phyloP scores from a whole-genome alignment of 257 asterid species.

The Scutellaria barbata region DNA sequence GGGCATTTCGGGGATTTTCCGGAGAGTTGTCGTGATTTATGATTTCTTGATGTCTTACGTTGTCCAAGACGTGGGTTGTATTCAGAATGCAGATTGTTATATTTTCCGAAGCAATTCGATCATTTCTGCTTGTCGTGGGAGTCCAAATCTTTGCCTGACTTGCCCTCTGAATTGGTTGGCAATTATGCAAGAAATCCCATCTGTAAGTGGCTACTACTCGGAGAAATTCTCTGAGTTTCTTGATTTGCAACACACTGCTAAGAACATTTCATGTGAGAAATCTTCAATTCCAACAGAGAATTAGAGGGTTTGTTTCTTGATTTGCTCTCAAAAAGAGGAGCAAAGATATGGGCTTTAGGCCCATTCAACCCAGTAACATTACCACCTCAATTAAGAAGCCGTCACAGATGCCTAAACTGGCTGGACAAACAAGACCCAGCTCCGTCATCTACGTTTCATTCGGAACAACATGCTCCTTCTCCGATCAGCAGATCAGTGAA shows the following conservation, averaged over 20 bases:
- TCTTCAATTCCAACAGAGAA: constrained; percentile 47
- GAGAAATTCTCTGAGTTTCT: constrained; percentile 44
- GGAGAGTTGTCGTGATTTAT: constrained; percentile 48
- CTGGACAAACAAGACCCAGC: constrained; percentile 45
- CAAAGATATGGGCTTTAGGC: constrained; percentile 53
- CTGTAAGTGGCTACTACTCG: constrained; percentile 38
- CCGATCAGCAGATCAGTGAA: constrained; percentile 52
- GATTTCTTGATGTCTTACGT: constrained; percentile 53
- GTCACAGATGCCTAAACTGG: constrained; percentile 53
- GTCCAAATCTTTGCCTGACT: constrained; percentile 21
- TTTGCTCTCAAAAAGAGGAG: constrained; percentile 35
- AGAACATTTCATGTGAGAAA: constrained; percentile 35
- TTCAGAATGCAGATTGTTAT: constrained; percentile 51
- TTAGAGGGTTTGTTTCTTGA: constrained; percentile 56
- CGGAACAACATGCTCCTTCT: constrained; percentile 59
- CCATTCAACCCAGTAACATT: constrained; percentile 46
- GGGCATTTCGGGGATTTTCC: constrained; percentile 30
- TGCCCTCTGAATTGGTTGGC: constrained; percentile 24
- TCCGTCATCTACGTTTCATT: constrained; percentile 62
- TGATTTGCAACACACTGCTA: constrained; percentile 22
- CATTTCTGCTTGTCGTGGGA: constrained; percentile 40
- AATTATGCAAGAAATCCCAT: constrained; percentile 41
- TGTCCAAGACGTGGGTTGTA: constrained; percentile 51
- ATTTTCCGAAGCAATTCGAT: constrained; percentile 53
- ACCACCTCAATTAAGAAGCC: neutral